Evolutionary conservation across 106 monocot genomes (phyloP), one percentile per base, ranked within the genome.

Genomic region (Alisma plantagoaquatica): DNA sequence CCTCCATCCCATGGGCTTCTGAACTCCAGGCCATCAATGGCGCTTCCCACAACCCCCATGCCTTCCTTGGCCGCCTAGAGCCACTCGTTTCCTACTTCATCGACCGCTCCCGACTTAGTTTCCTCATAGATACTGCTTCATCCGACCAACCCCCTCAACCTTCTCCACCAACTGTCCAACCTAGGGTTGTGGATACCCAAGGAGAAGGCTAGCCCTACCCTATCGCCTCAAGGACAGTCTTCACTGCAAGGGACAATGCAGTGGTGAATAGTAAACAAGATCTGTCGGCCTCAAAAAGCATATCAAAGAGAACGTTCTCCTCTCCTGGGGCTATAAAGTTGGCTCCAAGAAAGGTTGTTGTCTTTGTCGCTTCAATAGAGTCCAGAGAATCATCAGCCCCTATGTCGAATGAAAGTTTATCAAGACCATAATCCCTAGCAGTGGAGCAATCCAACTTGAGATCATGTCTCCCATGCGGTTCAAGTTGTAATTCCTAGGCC

Each of bases 401-500:
- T 5, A 23, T 31, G 11, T 31, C 20, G 15, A 56, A 42, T 27
- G 18, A 27, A 42, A 23, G 17, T 4, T 21, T 41, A 9, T 33
- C 33, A n/a, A 62, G 77, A 44, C 62, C 68, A 8, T 47, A 71
- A 2, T 77, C 81, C 1, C 81, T 77, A 20, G 53, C 57, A 3
- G 1, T 31, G 38, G 17, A 12, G 11, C 60, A 32, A 47, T 58
- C 31, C 8, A 53, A 49, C 0, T 61, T 72, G 9, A 64, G 89
- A 55, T 33, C 98, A 0, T 73, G 1, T 98, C 90, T 0, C 98
- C 98, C 0, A 68, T 77, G 0, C 98, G 89, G 22, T 98, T 89
- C 14, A 98, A 86, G 33, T 89, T 78, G 20, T 74, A 62, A 43
- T 89, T 98, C 46, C 98, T 85, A 14, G 73, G 98, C 53, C 66